These are phyloP conservation scores for Pulveroboletus sp. DNA, from an alignment of 768 basidiomycete species.

Conservation along the genomic window DNA sequence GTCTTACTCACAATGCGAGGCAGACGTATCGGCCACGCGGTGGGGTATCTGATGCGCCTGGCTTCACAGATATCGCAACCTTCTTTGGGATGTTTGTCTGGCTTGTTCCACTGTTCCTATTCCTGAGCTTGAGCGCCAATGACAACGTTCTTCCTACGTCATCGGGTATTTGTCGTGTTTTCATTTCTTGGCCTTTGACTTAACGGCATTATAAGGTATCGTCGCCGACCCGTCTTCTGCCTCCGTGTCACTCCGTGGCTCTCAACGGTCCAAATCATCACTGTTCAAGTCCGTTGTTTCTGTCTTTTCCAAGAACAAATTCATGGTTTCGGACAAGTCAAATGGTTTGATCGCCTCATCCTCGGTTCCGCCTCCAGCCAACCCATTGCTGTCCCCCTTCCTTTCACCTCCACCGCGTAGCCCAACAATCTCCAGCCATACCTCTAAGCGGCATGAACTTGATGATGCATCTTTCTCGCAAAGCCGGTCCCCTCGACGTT, in stretches of 20 bases:
- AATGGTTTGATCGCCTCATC: slow-evolving; percentile 70
- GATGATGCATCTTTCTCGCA: slow-evolving; percentile 25
- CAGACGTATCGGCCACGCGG: slow-evolving; percentile 45
- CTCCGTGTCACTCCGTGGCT: slow-evolving; percentile 23
- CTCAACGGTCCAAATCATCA: slow-evolving; percentile 50
- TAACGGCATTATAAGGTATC: slow-evolving; percentile 9
- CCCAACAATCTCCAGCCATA: slow-evolving; percentile 4
- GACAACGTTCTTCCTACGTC: slow-evolving; percentile 88
- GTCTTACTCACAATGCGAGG: slow-evolving; percentile 58
- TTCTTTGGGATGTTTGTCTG: slow-evolving; percentile 86
- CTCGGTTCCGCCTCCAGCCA: slow-evolving; percentile 5
- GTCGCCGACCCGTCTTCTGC: slow-evolving; percentile 21
- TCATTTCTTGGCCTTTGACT: neutral
- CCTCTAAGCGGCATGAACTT: slow-evolving; percentile 35
- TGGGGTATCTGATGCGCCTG: slow-evolving; percentile 32
- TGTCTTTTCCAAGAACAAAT: slow-evolving; percentile 37
- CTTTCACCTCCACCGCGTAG: slow-evolving; percentile 28
- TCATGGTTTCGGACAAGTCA: slow-evolving; percentile 44
- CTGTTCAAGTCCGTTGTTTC: slow-evolving; percentile 66
- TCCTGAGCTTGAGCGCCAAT: slow-evolving; percentile 93
- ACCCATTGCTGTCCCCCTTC: slow-evolving; percentile 30
- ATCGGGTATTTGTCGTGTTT: slow-evolving; percentile 36
- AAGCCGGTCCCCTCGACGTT: slow-evolving; percentile 41
- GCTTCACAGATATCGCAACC: slow-evolving; percentile 73
- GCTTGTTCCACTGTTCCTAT: slow-evolving; percentile 88